A percentile compares a stretch with the other conserved stretches of the same genome.
phyloP scores from a whole-genome alignment of 179 eudicot species.

The Spinacia oleracea region DNA sequence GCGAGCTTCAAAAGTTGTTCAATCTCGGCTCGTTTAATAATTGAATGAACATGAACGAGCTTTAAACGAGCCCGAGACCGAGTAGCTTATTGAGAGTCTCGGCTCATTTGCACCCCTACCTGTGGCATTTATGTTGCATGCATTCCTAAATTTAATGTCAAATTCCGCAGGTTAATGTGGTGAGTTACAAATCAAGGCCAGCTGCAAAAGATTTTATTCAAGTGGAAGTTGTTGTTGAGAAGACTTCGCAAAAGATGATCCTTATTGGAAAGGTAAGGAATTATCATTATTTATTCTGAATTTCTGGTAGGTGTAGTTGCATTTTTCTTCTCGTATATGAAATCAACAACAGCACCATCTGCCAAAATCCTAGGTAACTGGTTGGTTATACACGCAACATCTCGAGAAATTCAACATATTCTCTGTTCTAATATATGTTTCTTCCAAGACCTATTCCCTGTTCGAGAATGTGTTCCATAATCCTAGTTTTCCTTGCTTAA shows the following conservation, averaged over 20 bases:
- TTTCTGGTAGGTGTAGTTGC: constrained; percentile 1
- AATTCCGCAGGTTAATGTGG: constrained; percentile 74
- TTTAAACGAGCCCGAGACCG: too few relatives aligned
- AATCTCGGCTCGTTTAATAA: too few relatives aligned
- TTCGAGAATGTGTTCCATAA: too few relatives aligned
- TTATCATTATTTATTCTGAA: background rate
- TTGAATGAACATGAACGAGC: too few relatives aligned
- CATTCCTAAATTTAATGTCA: constrained; percentile 4
- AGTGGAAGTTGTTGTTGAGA: constrained; percentile 93
- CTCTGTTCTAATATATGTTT: too few relatives aligned
- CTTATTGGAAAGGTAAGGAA: constrained; percentile 82
- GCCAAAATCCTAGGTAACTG: background rate
- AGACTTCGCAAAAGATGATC: constrained; percentile 85
- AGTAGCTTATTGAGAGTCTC: too few relatives aligned
- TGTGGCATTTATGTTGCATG: background rate
- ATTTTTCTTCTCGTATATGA: background rate
- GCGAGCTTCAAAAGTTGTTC: too few relatives aligned
- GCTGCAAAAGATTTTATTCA: constrained; percentile 91
- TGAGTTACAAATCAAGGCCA: constrained; percentile 83
- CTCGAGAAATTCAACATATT: background rate
- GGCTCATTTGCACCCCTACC: too few relatives aligned
- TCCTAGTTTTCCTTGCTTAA: background rate
- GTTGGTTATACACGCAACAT: background rate
- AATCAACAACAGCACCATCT: background rate
- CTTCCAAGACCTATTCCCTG: too few relatives aligned